Base-by-base conservation (phyloP, 2,329 filamentous ascomycete genomes). In the Penicillium sp. region DNA sequence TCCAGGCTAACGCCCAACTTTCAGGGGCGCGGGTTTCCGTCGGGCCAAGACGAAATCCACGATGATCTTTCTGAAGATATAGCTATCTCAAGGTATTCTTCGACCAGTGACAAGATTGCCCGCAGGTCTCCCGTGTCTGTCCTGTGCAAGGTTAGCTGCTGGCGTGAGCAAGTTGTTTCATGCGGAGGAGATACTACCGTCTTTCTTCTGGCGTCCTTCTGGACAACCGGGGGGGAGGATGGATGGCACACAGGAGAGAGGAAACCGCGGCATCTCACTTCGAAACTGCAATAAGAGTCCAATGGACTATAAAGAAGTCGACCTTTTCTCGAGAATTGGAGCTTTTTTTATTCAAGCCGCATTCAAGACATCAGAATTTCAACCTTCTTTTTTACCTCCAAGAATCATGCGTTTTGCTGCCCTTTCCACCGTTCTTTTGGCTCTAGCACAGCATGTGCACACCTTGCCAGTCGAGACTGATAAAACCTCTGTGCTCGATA, bases 31-130 rank as follows among this genome's bases (percentile, higher is more conserved):
- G 62, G 66, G 48, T 38, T 57, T 65, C 66, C 62, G 65, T 47
- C 65, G 66, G 66, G 64, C 66, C 64, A 68, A 67, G 67, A 46
- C 15, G 23, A 37, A 13, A 50, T 56, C 48, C 23, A 15, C 29
- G 29, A 21, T 15, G 33, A 37, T 25, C 25, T 49, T 35, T 10
- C 38, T 31, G 47, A 33, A 41, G 42, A 27, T 33, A 27, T 23
- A 47, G 41, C 41, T 15, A 27, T 49, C 17, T 43, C 27, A 29
- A 53, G 40, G 40, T 56, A 57, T 62, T 62, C 57, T 55, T 53
- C 25, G 21, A 19, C 59, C 49, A 63, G 51, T 63, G n/a, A 57
- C 17, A 52, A 42, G 45, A 45, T 48, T 41, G 6, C 29, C 17
- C 17, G 19, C 6, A 33, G 40, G 17, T 19, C 21, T 45, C 27